Conservation (phyloP, 106 monocot genomes). For the Triglochin maritima region DNA sequence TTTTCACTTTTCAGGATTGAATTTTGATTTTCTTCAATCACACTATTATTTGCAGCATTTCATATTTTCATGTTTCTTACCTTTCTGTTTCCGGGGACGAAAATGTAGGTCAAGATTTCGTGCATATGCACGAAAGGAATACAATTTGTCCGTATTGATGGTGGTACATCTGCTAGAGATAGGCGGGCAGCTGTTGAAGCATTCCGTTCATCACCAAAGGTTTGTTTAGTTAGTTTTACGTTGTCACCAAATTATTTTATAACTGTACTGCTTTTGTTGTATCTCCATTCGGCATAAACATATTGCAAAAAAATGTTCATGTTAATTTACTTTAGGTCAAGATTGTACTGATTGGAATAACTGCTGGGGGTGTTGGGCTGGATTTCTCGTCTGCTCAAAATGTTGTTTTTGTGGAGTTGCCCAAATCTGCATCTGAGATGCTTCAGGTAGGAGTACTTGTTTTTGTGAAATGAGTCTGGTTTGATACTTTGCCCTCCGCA, state of each 20-base stretch:
- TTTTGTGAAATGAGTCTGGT: too few species aligned
- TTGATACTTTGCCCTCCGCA: too few species aligned
- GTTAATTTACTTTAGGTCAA: constrained; percentile 43
- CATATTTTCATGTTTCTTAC: not conserved
- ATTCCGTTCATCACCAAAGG: constrained; percentile 62
- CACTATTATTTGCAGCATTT: too few species aligned
- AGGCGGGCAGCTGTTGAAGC: constrained; percentile 70
- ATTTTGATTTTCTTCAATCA: too few species aligned
- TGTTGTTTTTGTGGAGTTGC: constrained; percentile 92
- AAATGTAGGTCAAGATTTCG: constrained; percentile 54
- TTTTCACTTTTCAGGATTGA: too few species aligned
- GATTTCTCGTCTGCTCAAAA: constrained; percentile 85
- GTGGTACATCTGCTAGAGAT: constrained; percentile 66
- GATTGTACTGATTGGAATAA: constrained; percentile 94
- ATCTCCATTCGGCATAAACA: not conserved
- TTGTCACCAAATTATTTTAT: not conserved
- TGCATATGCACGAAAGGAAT: constrained; percentile 64
- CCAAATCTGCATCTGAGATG: constrained; percentile 89
- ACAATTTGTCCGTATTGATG: constrained; percentile 93
- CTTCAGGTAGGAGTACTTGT: constrained; percentile 47
- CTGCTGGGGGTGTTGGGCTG: constrained; percentile 90
- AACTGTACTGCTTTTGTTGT: not conserved
- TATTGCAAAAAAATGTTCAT: not conserved
- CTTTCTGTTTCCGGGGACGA: not conserved
- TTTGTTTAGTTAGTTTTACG: constrained; percentile 8